Base-by-base conservation (phyloP, 2,329 filamentous ascomycete genomes). In the Monosporascus sp. region DNA sequence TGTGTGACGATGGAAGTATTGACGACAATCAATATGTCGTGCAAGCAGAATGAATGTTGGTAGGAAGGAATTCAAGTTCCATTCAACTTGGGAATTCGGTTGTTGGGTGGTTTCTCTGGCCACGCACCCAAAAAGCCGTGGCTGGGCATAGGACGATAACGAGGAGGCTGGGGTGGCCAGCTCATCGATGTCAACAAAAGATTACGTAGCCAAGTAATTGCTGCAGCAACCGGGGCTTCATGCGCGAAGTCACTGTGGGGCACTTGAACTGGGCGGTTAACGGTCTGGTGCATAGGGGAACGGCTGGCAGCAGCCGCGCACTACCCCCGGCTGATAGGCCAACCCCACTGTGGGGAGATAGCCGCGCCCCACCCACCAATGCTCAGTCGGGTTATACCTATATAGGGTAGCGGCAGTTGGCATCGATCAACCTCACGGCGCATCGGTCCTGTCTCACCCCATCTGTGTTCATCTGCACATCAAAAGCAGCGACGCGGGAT, bases 141-240 rank as follows among this genome's bases (percentile, higher is more conserved):
- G 57, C 56, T 63, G 56, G 61, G 55, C 48, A 45, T 20, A 24
- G 34, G 27, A 14, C 14, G 25, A 20, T 25, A 42, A 49, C 24
- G 38, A 38, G 57, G 57, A 54, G 51, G 60, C 58, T 62, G 60
- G 60, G 51, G 58, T 59, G 61, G 59, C 57, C 38, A 49, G 52
- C 52, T 63, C 60, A 65, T 61, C 59, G 61, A 60, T 62, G 60
- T 66, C 63, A 66, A 66, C 56, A 66, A 60, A 34, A 14, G 31
- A 46, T 46, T 46, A 46, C 42, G 42, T 31, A 46, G 42, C 42
- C 4, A 2, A 27, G 3, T 24, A 22, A 42, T 42, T 42, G 39
- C 39, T 24, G 39, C 18, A 42, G 39, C 39, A 42, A 42, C 39
- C 31, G 3, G 31, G 31, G 31, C 11, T 34, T 14, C 9, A 9